Percentiles rank a stretch among this genome's conserved stretches.
Conservation (phyloP, 2,329 filamentous ascomycete genomes). For the Neoscytalidium dimidiatum region DNA sequence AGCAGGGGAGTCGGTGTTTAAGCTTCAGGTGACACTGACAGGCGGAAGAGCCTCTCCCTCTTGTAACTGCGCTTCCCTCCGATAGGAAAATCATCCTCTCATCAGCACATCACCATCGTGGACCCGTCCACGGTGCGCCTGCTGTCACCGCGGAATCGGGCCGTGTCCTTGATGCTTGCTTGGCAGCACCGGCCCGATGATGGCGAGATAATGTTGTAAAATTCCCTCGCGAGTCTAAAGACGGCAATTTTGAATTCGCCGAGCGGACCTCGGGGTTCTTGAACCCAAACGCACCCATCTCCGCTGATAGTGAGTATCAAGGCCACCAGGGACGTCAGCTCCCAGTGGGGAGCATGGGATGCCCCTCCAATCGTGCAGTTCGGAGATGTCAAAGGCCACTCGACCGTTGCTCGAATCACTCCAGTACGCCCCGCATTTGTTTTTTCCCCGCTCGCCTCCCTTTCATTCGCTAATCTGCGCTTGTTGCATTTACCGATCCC, state of each 20-base stretch:
- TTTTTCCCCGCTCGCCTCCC: not conserved
- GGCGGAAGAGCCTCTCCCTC: too few species aligned
- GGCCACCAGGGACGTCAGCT: not conserved
- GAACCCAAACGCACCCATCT: not conserved
- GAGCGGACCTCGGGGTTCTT: not conserved
- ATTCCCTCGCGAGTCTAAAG: not conserved
- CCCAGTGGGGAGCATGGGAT: not conserved
- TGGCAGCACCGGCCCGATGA: not conserved
- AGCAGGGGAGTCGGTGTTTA: too few species aligned
- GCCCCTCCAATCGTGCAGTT: not conserved
- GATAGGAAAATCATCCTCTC: too few species aligned
- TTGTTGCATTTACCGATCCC: not conserved
- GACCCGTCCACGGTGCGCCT: not conserved
- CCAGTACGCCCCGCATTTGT: not conserved
- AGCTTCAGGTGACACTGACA: too few species aligned
- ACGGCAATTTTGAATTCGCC: not conserved
- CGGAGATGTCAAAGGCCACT: not conserved
- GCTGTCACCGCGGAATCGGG: not conserved
- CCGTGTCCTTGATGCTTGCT: not conserved
- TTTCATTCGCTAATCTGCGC: not conserved
- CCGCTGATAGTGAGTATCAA: not conserved
- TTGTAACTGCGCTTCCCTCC: too few species aligned
- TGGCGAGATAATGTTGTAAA: not conserved
- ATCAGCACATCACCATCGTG: not conserved
- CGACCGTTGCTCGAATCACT: not conserved